Base-by-base conservation (phyloP, 2,329 filamentous ascomycete species). In the Drechslera avenae region DNA sequence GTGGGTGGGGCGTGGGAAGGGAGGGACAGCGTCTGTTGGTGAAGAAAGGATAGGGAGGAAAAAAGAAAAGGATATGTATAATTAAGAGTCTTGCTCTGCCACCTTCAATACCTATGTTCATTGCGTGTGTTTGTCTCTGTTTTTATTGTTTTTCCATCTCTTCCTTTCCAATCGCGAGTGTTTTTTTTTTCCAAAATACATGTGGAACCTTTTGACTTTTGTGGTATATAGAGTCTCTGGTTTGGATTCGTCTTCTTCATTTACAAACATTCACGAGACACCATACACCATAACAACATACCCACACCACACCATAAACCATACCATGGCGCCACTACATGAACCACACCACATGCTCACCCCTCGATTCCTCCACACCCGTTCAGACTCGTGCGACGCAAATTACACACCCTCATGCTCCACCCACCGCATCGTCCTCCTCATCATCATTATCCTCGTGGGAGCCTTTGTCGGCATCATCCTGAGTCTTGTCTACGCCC, bases 371-470 rank as follows among this genome's bases (percentile, higher is more conserved):
- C 21, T 57, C 5, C 46, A 50, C 36, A 59, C 46, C 48, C 56
- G 56, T 14, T 54, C 54, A 33, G 50, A 46, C 32, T 36, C 48
- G 35, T 61, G 52, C 52, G 39, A 45, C 35, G 46, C 43, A 18
- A 56, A 52, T 40, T 46, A 56, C 44, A 48, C 53, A 26, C 53
- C 54, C 17, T 56, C 48, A 6, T 52, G 53, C 52, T 30, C 33
- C 12, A 57, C 57, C 6, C 59, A 67, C 39, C 64, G 64, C 43
- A 63, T 52, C 40, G 42, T 57, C 46, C 32, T 67, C 23, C 47
- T 63, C 13, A 35, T 54, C 47, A 63, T 66, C 32, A 56, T 66
- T 19, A 36, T 60, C 42, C 21, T 49, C 35, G 57, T 64, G 33
- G 42, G 54, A 17, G 31, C 60, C 46, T 19, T 60, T 18, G 54